A percentile compares a stretch with the other conserved stretches of the same genome.
phyloP scores from a whole-genome alignment of 202 grass and related monocot genomes.

The Zizania palustris region DNA sequence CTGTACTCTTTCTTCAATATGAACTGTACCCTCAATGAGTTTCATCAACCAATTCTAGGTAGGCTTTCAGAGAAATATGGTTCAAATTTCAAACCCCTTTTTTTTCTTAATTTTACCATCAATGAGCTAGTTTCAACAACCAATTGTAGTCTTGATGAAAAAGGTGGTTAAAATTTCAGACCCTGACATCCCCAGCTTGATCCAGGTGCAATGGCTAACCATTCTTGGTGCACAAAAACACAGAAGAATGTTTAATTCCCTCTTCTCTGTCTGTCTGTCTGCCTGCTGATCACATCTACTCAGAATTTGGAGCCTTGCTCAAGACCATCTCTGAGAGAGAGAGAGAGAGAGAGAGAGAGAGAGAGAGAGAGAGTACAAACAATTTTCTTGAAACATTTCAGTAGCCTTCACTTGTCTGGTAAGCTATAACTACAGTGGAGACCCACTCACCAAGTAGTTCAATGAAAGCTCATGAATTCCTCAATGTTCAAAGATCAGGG shows the following conservation, averaged over 20 bases:
- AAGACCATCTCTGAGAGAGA: slow-evolving; percentile 29
- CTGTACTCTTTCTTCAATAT: too few species aligned
- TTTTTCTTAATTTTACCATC: not conserved
- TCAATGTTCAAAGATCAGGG: not conserved
- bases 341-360: too few species aligned
- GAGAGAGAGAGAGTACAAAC: not conserved
- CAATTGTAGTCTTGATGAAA: not conserved
- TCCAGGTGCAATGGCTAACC: not conserved
- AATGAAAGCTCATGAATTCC: slow-evolving; percentile 4
- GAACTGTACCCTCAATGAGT: too few species aligned
- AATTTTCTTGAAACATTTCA: not conserved
- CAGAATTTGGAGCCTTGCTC: slow-evolving; percentile 11
- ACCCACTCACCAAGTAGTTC: not conserved
- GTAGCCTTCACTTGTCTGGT: slow-evolving; percentile 28
- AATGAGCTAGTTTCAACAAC: not conserved
- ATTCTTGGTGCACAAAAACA: not conserved
- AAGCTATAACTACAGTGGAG: slow-evolving; percentile 5
- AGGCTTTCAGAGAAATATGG: too few species aligned
- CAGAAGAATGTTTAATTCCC: slow-evolving; percentile 3
- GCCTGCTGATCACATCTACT: slow-evolving; percentile 23
- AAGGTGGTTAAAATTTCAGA: not conserved
- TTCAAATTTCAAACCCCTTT: not conserved
- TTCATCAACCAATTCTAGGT: too few species aligned
- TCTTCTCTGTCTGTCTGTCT: not conserved
- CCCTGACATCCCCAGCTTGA: not conserved